Percentiles rank a stretch among this genome's conserved stretches.
These are phyloP conservation scores for Aspergillus udagawae DNA, from an alignment of 2,329 filamentous ascomycete species.

Conservation along the genomic window DNA sequence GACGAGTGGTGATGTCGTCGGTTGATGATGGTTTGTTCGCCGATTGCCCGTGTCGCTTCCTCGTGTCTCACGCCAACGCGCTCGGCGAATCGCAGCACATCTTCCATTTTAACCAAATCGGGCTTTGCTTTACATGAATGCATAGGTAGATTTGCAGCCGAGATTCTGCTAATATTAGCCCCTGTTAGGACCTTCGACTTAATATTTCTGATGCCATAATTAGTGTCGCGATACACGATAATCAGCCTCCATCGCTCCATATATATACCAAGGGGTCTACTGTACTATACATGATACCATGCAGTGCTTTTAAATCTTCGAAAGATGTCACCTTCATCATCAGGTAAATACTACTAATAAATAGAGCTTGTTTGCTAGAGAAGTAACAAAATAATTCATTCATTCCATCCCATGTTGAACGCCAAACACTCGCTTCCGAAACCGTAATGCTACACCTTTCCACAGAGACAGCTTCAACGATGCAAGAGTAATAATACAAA, in stretches of 20 bases:
- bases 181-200: background rate
- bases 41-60: background rate
- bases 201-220: background rate
- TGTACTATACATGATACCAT: background rate
- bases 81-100: background rate
- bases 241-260: background rate
- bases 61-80: conserved; percentile 13
- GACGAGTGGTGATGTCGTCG: conserved; percentile 9
- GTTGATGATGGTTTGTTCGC: conserved; percentile 2
- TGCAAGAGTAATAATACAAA: conserved; percentile 12
- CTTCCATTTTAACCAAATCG: background rate
- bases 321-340: background rate
- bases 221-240: background rate
- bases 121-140: background rate
- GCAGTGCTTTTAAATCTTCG: background rate
- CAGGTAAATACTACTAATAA: background rate
- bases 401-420: background rate
- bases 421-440: conserved; percentile 4
- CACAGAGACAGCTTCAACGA: background rate
- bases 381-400: background rate
- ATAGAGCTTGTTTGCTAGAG: background rate
- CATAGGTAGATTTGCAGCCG: background rate
- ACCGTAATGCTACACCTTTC: background rate
- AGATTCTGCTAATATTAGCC: background rate
- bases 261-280: background rate